Evolutionary conservation across 208 protist species (phyloP), one percentile per base, ranked within the genome.

Genomic region (Endotrypanum monterogeii): DNA sequence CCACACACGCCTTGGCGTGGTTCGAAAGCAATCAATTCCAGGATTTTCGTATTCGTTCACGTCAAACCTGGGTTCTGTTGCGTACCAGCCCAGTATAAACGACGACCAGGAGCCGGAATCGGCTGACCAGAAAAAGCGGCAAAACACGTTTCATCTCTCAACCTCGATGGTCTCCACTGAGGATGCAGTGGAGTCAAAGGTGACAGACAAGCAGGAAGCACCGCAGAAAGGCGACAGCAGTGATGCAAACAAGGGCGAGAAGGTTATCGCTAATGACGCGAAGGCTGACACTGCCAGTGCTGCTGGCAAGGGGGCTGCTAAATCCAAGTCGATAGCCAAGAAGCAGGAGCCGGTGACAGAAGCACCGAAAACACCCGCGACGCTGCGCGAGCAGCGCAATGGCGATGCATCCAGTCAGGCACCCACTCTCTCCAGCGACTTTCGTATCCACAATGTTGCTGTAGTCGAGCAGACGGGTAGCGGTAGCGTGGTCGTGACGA

Each of bases 11-110:
- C 79, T 87, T 48, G 83, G 82, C 56, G 76, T 74, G 1, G 83
- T 91, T 69, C 75, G 70, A 48, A 87, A 84, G 69, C 58, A 73
- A 52, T 73, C 78, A 20, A 65, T 84, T 37, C 83, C 83, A 8
- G 65, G 65, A 41, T 85, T 80, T 71, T 86, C 78, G 51, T 89
- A 89, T 76, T 70, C 81, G 63, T 84, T 84, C 73, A 67, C 67
- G 11, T 86, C 81, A 14, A 70, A 82, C 66, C 44, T 79, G 44
- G 72, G 61, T 48, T 61, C 61, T 25, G 50, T 32, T 2, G 39
- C 44, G 25, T 78, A 73, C 50, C 55, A 73, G 37, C 76, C 46
- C 60, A 74, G 63, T 51, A 74, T 79, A 41, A 66, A 70, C 57
- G 44, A 14, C 32, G 74, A 74, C 52, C 11, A 60, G 28, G 28